Conservation (phyloP, 768 basidiomycete genomes). For the Megacollybia marginata region DNA sequence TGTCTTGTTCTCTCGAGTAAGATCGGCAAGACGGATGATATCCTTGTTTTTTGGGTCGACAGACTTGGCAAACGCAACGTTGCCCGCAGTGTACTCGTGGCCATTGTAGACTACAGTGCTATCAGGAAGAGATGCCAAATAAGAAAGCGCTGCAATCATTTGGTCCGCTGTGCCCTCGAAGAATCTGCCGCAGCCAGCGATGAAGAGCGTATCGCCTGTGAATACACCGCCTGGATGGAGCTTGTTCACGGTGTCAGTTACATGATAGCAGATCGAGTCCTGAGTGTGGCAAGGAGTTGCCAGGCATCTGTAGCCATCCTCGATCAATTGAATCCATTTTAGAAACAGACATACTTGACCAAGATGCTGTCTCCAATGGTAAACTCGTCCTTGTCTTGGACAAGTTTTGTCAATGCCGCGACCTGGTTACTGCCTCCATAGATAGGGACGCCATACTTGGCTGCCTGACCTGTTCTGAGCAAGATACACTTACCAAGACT, state of each 20-base stretch:
- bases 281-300: slow-evolving; percentile 93
- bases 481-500: slow-evolving; percentile 2
- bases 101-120: slow-evolving; percentile 81
- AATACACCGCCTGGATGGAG: slow-evolving; percentile 72
- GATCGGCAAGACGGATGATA: slow-evolving; percentile 48
- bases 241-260: slow-evolving; percentile 42
- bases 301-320: slow-evolving; percentile 46
- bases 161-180: slow-evolving; percentile 78
- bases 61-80: slow-evolving; percentile 59
- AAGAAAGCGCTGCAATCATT: slow-evolving; percentile 72
- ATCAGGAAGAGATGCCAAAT: slow-evolving; percentile 69
- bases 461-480: slow-evolving; percentile 22
- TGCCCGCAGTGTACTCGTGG: slow-evolving; percentile 85
- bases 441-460: slow-evolving; percentile 40
- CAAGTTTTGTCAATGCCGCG: slow-evolving; percentile 58
- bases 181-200: slow-evolving; percentile 87
- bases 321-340: not conserved
- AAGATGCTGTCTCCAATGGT: slow-evolving; percentile 56
- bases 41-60: slow-evolving; percentile 56
- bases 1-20: slow-evolving; percentile 50
- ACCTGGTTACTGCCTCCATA: slow-evolving; percentile 79
- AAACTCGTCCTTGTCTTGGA: slow-evolving; percentile 80
- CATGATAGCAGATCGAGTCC: slow-evolving; percentile 91
- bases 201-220: slow-evolving; percentile 92
- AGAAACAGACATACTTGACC: slow-evolving; percentile 39